phyloP scores from a whole-genome alignment of 2,329 filamentous ascomycete species.

The Fusarium fujikuroi region DNA sequence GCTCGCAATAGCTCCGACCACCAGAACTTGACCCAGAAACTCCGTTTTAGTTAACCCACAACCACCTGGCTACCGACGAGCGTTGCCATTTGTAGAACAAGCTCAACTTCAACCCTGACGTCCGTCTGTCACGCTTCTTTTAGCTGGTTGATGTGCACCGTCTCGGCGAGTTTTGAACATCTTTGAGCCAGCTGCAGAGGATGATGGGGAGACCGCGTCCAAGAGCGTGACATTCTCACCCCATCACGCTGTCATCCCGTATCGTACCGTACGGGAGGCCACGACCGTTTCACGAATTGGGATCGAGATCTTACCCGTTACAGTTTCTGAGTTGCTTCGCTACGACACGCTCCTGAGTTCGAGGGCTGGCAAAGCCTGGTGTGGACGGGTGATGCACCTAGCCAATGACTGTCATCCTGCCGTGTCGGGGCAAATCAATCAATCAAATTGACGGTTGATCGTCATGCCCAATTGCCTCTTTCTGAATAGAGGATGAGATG shows the following conservation, averaged over 20 bases:
- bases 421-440: conserved; percentile 28
- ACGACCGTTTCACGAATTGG: conserved; percentile 36
- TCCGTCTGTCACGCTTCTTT: conserved; percentile 30
- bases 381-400: conserved; percentile 8
- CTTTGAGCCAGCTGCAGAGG: conserved; percentile 7
- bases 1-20: conserved; percentile 24
- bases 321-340: conserved; percentile 24
- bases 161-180: conserved; percentile 32
- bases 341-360: conserved; percentile 20
- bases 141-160: conserved; percentile 19
- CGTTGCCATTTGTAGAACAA: conserved; percentile 34
- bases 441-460: conserved; percentile 36
- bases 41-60: conserved; percentile 34
- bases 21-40: conserved; percentile 27
- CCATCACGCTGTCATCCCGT: conserved; percentile 9
- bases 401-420: conserved; percentile 22
- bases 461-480: conserved; percentile 26
- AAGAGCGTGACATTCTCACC: conserved; percentile 32
- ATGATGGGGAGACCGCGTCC: conserved; percentile 23
- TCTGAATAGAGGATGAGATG: conserved; percentile 29
- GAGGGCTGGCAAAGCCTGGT: conserved; percentile 6
- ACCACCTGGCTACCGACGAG: conserved; percentile 32
- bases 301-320: conserved; percentile 45
- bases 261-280: conserved; percentile 7
- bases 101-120: conserved; percentile 32